Conservation (phyloP, 129 eudicot genomes). For the Heracleum sosnowskyi region DNA sequence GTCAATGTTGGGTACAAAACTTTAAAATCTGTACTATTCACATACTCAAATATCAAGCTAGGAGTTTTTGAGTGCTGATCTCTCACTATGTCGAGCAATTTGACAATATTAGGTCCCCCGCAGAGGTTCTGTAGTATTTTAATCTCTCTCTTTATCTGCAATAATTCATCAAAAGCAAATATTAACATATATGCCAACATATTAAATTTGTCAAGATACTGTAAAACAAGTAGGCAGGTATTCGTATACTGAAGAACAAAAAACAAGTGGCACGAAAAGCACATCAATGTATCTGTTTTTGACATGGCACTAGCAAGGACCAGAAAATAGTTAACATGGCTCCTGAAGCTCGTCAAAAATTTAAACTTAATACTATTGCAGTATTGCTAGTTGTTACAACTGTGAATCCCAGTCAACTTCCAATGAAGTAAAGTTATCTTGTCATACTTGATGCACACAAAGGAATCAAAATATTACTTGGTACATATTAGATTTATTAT, state of each 20-base stretch:
- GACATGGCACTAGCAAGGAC: not conserved
- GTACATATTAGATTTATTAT: not conserved
- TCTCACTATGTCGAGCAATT: constrained; percentile 78
- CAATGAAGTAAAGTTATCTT: not conserved
- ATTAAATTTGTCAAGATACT: not conserved
- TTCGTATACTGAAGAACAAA: not conserved
- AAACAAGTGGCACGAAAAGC: not conserved
- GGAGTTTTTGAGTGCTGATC: constrained; percentile 99
- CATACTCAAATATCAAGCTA: constrained; percentile 88
- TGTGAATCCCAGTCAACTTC: not conserved
- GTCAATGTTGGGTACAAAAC: constrained; percentile 92
- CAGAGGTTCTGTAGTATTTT: constrained; percentile 92
- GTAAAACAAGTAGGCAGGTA: not conserved
- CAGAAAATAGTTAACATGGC: not conserved
- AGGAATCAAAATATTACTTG: not conserved
- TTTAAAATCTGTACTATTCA: constrained; percentile 95
- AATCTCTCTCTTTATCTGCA: constrained; percentile 96
- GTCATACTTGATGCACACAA: not conserved
- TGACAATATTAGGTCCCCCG: constrained; percentile 92
- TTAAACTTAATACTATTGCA: not conserved
- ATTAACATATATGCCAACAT: not conserved
- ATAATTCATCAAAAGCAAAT: constrained; percentile 15
- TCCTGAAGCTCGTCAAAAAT: not conserved
- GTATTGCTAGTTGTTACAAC: not conserved
- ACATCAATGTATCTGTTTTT: not conserved